Percentiles rank a stretch among this genome's conserved stretches.
Evolutionary conservation across 306 rosid genomes (phyloP).

Genomic region (Quercus variabilis): DNA sequence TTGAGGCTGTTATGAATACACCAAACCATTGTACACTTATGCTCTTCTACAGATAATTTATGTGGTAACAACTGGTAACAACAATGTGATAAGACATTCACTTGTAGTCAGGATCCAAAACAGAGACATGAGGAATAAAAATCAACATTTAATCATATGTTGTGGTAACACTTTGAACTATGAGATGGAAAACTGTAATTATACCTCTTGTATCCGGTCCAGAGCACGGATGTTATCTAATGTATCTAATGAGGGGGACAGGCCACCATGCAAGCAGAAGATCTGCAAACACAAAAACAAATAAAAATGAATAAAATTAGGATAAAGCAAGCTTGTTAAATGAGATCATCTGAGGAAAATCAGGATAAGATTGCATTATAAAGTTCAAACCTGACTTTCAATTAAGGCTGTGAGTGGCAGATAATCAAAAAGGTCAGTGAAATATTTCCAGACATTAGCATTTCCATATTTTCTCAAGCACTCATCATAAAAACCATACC

Average conservation of each 20-base stretch:
- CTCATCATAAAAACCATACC: slow-evolving; percentile 99
- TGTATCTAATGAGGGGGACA: slow-evolving; percentile 94
- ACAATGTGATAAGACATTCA: no score
- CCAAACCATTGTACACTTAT: no score
- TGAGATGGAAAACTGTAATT: slow-evolving; percentile 1
- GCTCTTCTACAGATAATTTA: no score
- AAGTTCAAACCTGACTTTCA: slow-evolving; percentile 89
- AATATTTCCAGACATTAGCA: slow-evolving; percentile 95
- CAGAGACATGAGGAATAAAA: not conserved
- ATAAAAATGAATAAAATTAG: no score
- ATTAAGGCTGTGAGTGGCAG: slow-evolving; percentile 95
- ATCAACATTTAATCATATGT: not conserved
- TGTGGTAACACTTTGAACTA: not conserved
- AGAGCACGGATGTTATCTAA: slow-evolving; percentile 87
- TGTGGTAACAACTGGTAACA: no score
- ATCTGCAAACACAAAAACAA: slow-evolving; percentile 39
- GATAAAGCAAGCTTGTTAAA: no score
- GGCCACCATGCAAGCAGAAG: slow-evolving; percentile 98
- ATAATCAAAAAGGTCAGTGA: slow-evolving; percentile 91
- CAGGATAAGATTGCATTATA: not conserved
- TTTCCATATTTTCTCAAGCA: slow-evolving; percentile 97
- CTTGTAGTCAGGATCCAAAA: no score
- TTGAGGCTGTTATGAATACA: no score
- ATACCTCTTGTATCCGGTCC: slow-evolving; percentile 96
- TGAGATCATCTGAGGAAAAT: no score